Conservation (phyloP, 1,284 basidiomycete genomes). For the Puccinia polysora region DNA sequence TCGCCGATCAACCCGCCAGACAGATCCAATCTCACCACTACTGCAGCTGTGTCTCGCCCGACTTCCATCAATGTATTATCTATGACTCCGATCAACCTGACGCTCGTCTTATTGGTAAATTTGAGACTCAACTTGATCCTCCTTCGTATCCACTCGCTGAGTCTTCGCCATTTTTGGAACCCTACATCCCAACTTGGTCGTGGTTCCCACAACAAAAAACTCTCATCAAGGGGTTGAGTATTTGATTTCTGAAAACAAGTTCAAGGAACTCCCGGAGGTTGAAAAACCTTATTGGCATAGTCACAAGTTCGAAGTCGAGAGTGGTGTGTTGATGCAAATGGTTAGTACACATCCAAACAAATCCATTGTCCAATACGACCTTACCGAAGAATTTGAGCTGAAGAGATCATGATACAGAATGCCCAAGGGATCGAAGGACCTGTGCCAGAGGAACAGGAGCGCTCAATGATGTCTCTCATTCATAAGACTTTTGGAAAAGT, state of each 20-base stretch:
- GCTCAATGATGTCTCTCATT: slow-evolving; percentile 44
- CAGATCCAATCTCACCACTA: slow-evolving; percentile 46
- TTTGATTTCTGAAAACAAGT: slow-evolving; percentile 37
- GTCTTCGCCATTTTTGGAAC: not conserved
- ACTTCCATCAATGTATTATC: slow-evolving; percentile 46
- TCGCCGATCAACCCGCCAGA: slow-evolving; percentile 37
- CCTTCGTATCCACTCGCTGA: not conserved
- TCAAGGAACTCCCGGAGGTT: slow-evolving; percentile 45
- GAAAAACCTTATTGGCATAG: slow-evolving; percentile 52
- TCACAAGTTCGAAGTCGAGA: slow-evolving; percentile 51
- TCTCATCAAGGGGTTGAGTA: slow-evolving; percentile 35
- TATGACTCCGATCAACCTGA: slow-evolving; percentile 45
- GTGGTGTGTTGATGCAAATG: slow-evolving; percentile 48
- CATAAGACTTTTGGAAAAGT: slow-evolving; percentile 46
- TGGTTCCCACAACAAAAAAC: not conserved
- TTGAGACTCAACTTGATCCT: not conserved
- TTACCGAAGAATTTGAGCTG: no score
- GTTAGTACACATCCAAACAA: slow-evolving; percentile 25
- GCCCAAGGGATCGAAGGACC: slow-evolving; percentile 26
- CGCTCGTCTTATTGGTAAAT: slow-evolving; percentile 45
- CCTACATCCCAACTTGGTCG: not conserved
- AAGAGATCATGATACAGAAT: no score
- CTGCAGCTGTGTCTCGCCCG: slow-evolving; percentile 43
- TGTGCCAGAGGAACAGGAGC: slow-evolving; percentile 44
- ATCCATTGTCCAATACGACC: not conserved